phyloP scores from a whole-genome alignment of 352 stramenopile genomes.

The Hyaloperonospora brassicae region DNA sequence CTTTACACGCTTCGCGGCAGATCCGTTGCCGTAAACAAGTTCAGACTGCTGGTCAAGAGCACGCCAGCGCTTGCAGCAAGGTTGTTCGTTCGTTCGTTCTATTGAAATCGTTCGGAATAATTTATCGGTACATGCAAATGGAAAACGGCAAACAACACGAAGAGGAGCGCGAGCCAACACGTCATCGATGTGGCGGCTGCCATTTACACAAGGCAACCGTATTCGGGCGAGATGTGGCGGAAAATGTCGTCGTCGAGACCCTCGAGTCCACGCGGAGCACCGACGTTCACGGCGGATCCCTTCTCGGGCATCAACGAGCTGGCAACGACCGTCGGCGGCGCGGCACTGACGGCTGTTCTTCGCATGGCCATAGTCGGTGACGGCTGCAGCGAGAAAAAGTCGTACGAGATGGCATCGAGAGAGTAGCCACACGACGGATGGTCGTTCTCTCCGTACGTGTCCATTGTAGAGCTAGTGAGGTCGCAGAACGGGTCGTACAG shows the following conservation, averaged over 20 bases:
- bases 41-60: too few relatives aligned
- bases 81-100: slow-evolving; percentile 6
- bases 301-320: slow-evolving; percentile 9
- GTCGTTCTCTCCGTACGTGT: slow-evolving; percentile 43
- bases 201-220: slow-evolving; percentile 55
- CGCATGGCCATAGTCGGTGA: slow-evolving; percentile 38
- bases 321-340: slow-evolving; percentile 5
- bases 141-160: slow-evolving; percentile 14
- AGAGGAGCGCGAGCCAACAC: slow-evolving; percentile 3
- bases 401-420: slow-evolving; percentile 42
- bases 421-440: slow-evolving; percentile 40
- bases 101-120: slow-evolving; percentile 21
- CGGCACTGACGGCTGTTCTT: slow-evolving; percentile 15
- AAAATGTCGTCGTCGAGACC: slow-evolving; percentile 69
- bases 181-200: neutral
- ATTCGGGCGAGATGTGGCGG: slow-evolving; percentile 77
- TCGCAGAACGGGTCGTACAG: slow-evolving; percentile 42
- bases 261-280: slow-evolving; percentile 17
- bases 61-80: too few relatives aligned
- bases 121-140: slow-evolving; percentile 26
- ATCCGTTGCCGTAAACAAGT: too few relatives aligned
- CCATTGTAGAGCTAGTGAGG: slow-evolving; percentile 30
- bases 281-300: slow-evolving; percentile 1
- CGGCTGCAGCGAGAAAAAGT: slow-evolving; percentile 43
- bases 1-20: too few relatives aligned